These are phyloP conservation scores for Acer negundo DNA, from an alignment of 345 rosid genomes.

Conservation along the genomic window DNA sequence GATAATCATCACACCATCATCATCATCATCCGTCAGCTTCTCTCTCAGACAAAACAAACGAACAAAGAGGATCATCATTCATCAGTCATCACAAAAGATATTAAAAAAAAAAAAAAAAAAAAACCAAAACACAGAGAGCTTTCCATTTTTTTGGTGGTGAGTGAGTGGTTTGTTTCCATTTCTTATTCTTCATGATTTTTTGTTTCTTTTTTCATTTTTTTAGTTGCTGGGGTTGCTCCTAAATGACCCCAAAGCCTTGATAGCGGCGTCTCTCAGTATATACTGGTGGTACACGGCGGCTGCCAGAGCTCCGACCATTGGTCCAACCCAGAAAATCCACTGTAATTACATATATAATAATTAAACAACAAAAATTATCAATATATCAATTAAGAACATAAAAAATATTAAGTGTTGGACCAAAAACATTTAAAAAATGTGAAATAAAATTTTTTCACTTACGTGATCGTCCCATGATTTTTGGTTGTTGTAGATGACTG, in stretches of 20 bases:
- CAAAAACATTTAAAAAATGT: too few species aligned
- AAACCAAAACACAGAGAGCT: too few species aligned
- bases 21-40: background rate
- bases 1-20: conserved; percentile 8
- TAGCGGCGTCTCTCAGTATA: conserved; percentile 57
- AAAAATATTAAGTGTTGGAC: background rate
- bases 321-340: conserved; percentile 86
- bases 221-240: conserved; percentile 64
- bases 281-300: conserved; percentile 67
- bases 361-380: background rate
- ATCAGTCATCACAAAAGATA: background rate
- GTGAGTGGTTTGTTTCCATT: background rate
- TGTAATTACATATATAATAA: conserved; percentile 13
- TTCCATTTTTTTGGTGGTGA: too few species aligned
- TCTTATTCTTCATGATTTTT: background rate
- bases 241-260: conserved; percentile 70
- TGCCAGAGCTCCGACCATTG: conserved; percentile 62
- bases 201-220: background rate
- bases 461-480: conserved; percentile 69
- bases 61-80: conserved; percentile 10
- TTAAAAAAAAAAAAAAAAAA: background rate
- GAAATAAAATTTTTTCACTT: background rate
- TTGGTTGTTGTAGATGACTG: conserved; percentile 53
- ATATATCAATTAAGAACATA: background rate
- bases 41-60: conserved; percentile 28